phyloP scores from a whole-genome alignment of 2,329 filamentous ascomycete species.

The Colletotrichum graminicola region DNA sequence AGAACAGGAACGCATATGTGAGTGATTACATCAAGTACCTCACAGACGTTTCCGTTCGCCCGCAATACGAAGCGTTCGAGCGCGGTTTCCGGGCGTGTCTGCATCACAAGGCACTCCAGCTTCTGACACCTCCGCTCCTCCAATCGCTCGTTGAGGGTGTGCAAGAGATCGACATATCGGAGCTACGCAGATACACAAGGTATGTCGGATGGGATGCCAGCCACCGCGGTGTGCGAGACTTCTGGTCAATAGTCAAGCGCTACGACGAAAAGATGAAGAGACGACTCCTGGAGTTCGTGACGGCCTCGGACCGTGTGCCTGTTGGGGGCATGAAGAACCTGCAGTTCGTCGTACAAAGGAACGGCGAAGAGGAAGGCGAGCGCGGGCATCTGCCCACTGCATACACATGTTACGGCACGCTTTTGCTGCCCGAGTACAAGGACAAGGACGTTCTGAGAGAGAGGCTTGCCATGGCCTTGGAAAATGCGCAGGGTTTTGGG shows the following conservation, averaged over 20 bases:
- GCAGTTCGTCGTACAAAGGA: conserved; percentile 85
- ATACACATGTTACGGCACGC: conserved; percentile 91
- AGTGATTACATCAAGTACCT: conserved; percentile 88
- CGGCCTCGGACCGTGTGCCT: conserved; percentile 89
- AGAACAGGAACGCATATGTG: conserved; percentile 83
- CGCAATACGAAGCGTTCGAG: conserved; percentile 85
- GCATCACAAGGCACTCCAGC: conserved; percentile 74
- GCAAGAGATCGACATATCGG: conserved; percentile 81
- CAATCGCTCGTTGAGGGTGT: conserved; percentile 86
- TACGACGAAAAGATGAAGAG: conserved; percentile 79
- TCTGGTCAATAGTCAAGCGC: conserved; percentile 83
- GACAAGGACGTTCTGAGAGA: conserved; percentile 76
- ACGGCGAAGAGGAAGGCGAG: conserved; percentile 71
- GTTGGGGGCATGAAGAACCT: conserved; percentile 87
- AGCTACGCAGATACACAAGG: conserved; percentile 76
- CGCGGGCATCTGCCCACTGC: conserved; percentile 80
- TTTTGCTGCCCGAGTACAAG: conserved; percentile 87
- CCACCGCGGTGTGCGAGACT: conserved; percentile 79
- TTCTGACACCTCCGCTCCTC: conserved; percentile 79
- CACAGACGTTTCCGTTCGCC: conserved; percentile 79
- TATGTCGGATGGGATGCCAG: conserved; percentile 85
- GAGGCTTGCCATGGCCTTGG: conserved; percentile 85
- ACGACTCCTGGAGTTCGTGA: conserved; percentile 91
- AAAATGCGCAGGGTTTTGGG: conserved; percentile 91
- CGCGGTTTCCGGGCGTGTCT: conserved; percentile 84